Base-by-base conservation (phyloP, 2,329 filamentous ascomycete species). In the Cladophialophora psammophila region DNA sequence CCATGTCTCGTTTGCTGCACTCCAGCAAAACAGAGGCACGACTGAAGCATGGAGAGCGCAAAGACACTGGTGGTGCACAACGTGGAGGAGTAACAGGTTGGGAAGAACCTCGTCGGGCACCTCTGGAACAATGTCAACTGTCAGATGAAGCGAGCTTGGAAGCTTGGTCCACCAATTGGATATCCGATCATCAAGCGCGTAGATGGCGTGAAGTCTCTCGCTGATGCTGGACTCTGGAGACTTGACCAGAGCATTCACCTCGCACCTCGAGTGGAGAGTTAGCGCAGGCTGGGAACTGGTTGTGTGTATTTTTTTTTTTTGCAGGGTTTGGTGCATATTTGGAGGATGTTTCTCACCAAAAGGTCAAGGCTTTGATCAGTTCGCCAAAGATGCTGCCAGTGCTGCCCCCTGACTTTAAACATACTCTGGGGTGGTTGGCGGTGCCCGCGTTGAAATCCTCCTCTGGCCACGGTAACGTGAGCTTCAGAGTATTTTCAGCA, bases 1-100 rank as follows among this genome's bases (percentile, higher is more conserved):
- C 50, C 59, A 66, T 2, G 38, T 40, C 31, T 58, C 42, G n/a
- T 59, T 53, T 8, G 36, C 52, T 18, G 40, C 20, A 34, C 59
- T 59, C 64, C 53, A 66, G 53, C 50, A 66, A 26, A 66, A 66
- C 10, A 66, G 42, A 13, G 64, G 64, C 15, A 66, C 64, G 7
- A 66, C 54, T 6, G 64, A 66, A 12, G 64, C 40, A 35, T 66
- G 64, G 12, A 66, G 58, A 18, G 64, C 52, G 34, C 59, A 66
- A n/a, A 60, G 53, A n/a, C 59, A 66, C 26, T 66, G 64, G 18
- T 59, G 64, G 40, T 66, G 54, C 2, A 66, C 53, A 38, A 66
- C 35, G 54, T 63, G 52, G 26, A 66, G 5, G 13, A 66, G 54
- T 3, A 68, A 7, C 1, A 68, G 32, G 7, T 65, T 65, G 1